A percentile compares a stretch with the other conserved stretches of the same genome.
Evolutionary conservation across 2,329 filamentous ascomycete genomes (phyloP).

Genomic region (Fusarium torulosum): DNA sequence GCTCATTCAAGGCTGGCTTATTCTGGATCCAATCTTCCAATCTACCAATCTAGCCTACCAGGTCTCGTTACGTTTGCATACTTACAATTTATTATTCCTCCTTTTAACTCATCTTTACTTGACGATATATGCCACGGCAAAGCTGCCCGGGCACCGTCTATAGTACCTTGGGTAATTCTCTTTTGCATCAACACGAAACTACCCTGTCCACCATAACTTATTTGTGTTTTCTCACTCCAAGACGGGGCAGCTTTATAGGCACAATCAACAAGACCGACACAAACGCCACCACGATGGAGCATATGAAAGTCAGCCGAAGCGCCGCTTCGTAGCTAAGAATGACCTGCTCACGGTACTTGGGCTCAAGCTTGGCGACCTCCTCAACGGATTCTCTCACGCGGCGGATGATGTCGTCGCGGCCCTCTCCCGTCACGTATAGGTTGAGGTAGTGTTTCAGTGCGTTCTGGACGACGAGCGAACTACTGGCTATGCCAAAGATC

Average conservation of each 20-base stretch:
- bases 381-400: conserved; percentile 67
- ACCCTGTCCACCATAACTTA: not conserved
- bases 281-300: conserved; percentile 60
- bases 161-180: not conserved
- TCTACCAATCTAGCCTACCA: conserved; percentile 36
- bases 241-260: conserved; percentile 66
- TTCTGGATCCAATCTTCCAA: conserved; percentile 35
- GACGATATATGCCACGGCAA: not conserved
- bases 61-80: conserved; percentile 18
- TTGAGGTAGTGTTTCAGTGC: conserved; percentile 71
- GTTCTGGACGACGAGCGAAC: conserved; percentile 80
- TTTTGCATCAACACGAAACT: not conserved
- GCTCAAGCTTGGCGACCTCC: conserved; percentile 61
- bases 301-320: conserved; percentile 61
- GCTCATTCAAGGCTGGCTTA: conserved; percentile 35
- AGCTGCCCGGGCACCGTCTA: not conserved
- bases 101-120: conserved; percentile 7
- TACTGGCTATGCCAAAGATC: conserved; percentile 79
- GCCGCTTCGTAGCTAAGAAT: conserved; percentile 67
- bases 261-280: conserved; percentile 62
- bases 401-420: conserved; percentile 68
- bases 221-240: conserved; percentile 58
- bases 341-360: conserved; percentile 65
- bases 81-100: conserved; percentile 6
- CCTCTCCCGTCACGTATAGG: conserved; percentile 67